These are phyloP conservation scores for Gastrodia elata DNA, from an alignment of 106 monocot genomes.

Conservation along the genomic window DNA sequence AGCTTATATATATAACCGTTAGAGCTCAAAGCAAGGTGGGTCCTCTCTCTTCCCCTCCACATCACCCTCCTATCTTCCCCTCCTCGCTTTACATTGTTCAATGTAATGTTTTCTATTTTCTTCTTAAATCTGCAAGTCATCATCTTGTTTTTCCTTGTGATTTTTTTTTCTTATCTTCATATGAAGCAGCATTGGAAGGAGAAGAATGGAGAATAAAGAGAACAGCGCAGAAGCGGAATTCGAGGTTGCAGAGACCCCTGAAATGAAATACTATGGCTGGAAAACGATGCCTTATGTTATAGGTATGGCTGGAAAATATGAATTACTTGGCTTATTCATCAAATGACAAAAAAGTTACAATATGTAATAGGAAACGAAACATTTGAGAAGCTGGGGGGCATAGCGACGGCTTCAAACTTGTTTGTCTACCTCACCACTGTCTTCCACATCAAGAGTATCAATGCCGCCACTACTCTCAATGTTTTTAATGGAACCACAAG, in stretches of 20 bases:
- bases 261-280: constrained; percentile 7
- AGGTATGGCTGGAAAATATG: too few relatives aligned
- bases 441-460: constrained; percentile 44
- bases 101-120: background rate
- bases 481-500: constrained; percentile 53
- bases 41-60: background rate
- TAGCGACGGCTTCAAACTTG: constrained; percentile 36
- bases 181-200: constrained; percentile 3
- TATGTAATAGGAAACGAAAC: constrained; percentile 44
- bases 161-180: background rate
- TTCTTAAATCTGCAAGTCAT: background rate
- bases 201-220: constrained; percentile 2
- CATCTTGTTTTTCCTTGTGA: background rate
- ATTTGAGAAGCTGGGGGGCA: constrained; percentile 56
- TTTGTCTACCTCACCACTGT: constrained; percentile 49
- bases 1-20: background rate
- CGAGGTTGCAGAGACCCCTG: background rate
- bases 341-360: background rate
- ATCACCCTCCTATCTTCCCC: background rate
- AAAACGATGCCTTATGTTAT: constrained; percentile 3
- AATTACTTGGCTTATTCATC: too few relatives aligned
- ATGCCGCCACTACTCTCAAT: constrained; percentile 36
- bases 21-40: background rate
- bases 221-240: background rate
- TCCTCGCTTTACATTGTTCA: background rate